These are phyloP conservation scores for Cryptosporidium sp. DNA, from an alignment of 169 alveolate species.

Conservation along the genomic window DNA sequence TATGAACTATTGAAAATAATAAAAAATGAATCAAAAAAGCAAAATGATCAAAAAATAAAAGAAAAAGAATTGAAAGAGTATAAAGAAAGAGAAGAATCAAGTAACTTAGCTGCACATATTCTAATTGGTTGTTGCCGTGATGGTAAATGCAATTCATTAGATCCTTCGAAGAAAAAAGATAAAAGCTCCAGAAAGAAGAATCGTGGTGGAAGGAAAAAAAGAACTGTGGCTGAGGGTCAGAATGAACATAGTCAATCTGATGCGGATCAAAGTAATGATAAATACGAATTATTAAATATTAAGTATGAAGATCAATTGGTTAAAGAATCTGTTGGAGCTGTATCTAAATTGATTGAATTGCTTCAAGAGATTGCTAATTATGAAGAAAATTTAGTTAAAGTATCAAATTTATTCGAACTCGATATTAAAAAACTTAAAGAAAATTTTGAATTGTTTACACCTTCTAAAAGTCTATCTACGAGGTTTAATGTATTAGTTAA, in stretches of 20 bases:
- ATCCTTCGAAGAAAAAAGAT: neutral
- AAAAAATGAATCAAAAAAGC: neutral
- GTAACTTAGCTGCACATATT: neutral
- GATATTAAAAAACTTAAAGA: too few species aligned
- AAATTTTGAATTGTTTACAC: too few species aligned
- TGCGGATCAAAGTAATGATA: neutral
- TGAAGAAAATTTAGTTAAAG: too few species aligned
- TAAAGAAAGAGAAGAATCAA: neutral
- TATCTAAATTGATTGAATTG: too few species aligned
- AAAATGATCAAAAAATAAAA: neutral
- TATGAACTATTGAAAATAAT: too few species aligned
- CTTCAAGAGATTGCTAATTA: neutral
- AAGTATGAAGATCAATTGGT: neutral
- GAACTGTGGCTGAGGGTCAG: neutral
- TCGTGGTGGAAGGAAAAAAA: neutral
- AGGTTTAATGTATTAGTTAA: too few species aligned
- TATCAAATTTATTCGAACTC: too few species aligned
- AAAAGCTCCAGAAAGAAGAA: neutral
- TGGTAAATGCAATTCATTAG: conserved; percentile 21
- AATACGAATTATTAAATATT: neutral
- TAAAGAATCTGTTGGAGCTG: neutral
- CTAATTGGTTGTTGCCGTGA: conserved; percentile 1
- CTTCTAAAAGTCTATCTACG: too few species aligned
- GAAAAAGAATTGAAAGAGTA: neutral
- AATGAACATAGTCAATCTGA: neutral